phyloP scores from a whole-genome alignment of 2,329 filamentous ascomycete genomes.

The Fusarium pseudocircinatum region DNA sequence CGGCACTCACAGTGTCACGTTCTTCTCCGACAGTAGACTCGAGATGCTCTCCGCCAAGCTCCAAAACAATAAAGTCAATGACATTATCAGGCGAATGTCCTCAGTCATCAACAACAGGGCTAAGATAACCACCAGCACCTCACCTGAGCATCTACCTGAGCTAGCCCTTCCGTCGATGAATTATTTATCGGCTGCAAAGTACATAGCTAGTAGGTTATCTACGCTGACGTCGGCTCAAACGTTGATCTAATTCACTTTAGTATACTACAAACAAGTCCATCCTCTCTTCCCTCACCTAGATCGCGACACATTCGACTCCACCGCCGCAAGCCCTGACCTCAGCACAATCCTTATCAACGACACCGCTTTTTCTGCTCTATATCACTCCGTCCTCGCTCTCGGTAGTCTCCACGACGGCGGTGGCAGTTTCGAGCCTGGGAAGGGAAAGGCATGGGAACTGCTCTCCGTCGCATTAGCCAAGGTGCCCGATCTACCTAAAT shows the following conservation, averaged over 20 bases:
- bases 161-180: background rate
- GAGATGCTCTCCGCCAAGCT: constrained; percentile 32
- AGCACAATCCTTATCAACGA: background rate
- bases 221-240: background rate
- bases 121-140: constrained; percentile 27
- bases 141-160: background rate
- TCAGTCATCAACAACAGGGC: constrained; percentile 21
- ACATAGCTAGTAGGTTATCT: constrained; percentile 13
- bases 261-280: constrained; percentile 36
- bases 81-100: constrained; percentile 36
- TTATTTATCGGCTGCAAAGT: background rate
- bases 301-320: constrained; percentile 16
- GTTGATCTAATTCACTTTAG: background rate
- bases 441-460: constrained; percentile 32
- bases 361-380: constrained; percentile 27
- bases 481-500: constrained; percentile 10
- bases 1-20: constrained; percentile 34
- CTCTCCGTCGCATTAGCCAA: constrained; percentile 28
- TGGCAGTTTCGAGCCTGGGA: constrained; percentile 35
- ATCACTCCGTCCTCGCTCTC: constrained; percentile 31
- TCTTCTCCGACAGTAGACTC: constrained; percentile 36
- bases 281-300: constrained; percentile 33
- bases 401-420: constrained; percentile 30
- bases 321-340: background rate
- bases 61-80: constrained; percentile 32